phyloP scores from a whole-genome alignment of 2,329 filamentous ascomycete species.

The Cryphonectria nitschkei region DNA sequence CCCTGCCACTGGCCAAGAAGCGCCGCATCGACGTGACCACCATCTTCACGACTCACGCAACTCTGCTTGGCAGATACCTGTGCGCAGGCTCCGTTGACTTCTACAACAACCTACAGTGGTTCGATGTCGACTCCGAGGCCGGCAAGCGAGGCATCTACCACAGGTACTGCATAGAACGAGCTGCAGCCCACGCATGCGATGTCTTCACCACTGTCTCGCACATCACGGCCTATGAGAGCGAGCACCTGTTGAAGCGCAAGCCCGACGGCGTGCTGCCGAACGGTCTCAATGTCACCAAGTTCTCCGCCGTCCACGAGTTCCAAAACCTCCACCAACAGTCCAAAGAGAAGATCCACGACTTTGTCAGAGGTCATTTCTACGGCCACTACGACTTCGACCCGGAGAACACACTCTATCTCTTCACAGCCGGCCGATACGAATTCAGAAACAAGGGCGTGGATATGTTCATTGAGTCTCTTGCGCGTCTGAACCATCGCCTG shows the following conservation, averaged over 20 bases:
- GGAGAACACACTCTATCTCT: constrained; percentile 96
- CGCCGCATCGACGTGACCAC: constrained; percentile 95
- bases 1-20: constrained; percentile 88
- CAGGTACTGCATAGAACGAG: constrained; percentile 95
- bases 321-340: constrained; percentile 96
- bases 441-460: constrained; percentile 98
- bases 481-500: constrained; percentile 89
- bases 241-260: constrained; percentile 96
- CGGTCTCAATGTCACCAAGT: constrained; percentile 97
- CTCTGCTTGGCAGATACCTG: constrained; percentile 90
- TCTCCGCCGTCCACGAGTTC: constrained; percentile 97
- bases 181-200: constrained; percentile 87
- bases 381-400: constrained; percentile 97
- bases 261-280: constrained; percentile 96
- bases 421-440: constrained; percentile 95
- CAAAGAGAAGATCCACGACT: constrained; percentile 98
- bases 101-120: constrained; percentile 97
- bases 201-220: constrained; percentile 99
- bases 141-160: constrained; percentile 99
- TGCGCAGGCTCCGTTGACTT: constrained; percentile 98
- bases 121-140: constrained; percentile 94
- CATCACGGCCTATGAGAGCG: constrained; percentile 97
- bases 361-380: constrained; percentile 97
- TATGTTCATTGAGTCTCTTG: constrained; percentile 98
- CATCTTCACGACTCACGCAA: constrained; percentile 98